These are phyloP conservation scores for Petunia hybrid DNA, from an alignment of 305 asterid genomes.

Conservation along the genomic window DNA sequence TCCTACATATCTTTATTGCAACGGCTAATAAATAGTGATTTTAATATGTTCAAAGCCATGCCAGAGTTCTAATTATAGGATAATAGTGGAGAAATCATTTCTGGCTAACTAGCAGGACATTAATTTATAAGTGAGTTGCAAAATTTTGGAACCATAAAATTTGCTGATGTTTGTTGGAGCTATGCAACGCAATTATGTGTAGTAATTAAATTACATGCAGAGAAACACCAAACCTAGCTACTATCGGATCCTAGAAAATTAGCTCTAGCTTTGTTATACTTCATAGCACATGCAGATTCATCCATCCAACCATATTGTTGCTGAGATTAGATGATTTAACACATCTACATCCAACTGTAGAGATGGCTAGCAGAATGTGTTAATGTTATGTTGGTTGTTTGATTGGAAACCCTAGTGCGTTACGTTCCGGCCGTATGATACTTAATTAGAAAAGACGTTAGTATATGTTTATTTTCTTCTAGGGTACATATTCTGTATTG, in stretches of 20 bases:
- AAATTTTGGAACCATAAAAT: background rate
- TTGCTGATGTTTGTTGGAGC: background rate
- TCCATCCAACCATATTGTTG: too few species aligned
- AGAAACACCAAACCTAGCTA: background rate
- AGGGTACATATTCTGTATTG: too few species aligned
- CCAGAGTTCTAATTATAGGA: background rate
- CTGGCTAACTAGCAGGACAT: background rate
- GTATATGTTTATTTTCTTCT: too few species aligned
- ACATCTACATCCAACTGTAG: too few species aligned
- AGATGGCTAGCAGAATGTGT: too few species aligned
- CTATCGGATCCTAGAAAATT: background rate
- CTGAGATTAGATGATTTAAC: too few species aligned
- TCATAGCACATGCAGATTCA: too few species aligned
- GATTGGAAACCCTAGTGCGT: background rate
- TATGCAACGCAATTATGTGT: constrained; percentile 14
- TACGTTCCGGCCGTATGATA: background rate
- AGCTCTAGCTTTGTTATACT: too few species aligned
- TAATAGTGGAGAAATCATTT: background rate
- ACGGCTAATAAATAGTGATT: background rate
- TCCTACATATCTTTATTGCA: background rate
- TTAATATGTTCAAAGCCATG: background rate
- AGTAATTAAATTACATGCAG: background rate
- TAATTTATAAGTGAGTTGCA: background rate
- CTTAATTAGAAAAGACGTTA: background rate
- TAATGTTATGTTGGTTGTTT: background rate